Base-by-base conservation (phyloP, 2,329 filamentous ascomycete species). In the Epichloe glyceriae region DNA sequence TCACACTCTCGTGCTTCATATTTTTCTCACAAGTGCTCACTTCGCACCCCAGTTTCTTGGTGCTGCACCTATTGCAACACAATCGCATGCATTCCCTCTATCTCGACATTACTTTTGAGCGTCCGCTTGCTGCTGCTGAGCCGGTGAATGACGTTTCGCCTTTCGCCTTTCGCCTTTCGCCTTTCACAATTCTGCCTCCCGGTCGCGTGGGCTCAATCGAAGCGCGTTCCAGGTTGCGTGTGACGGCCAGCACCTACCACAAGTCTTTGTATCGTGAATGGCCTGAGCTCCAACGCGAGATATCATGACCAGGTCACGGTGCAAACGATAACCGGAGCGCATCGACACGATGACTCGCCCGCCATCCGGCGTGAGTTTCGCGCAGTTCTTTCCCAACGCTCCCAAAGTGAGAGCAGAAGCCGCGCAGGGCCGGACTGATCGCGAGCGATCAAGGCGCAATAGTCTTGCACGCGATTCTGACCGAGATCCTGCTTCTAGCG, bases 321-420 rank as follows among this genome's bases (percentile, higher is more conserved):
- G 67, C 70, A 65, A 70, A 66, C 69, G 70, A 71, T 74, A 73
- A 69, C 71, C 70, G 67, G 68, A 68, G 67, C 68, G 64, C 66
- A 68, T 67, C 65, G 64, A 70, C 75, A 82, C 73, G 72, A 87
- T 86, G 85, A 87, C 87, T 81, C 87, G 86, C 74, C 80, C 83
- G 67, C 76, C 82, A 63, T 75, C 78, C 55, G 74, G 75, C 69
- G 83, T 85, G 73, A 83, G 83, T 72, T 90, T 89, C 76, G 86
- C 85, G 71, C 82, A 89, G 72, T 93, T 88, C 77, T 90, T 89
- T 70, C 86, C 85, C 60, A 81, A 84, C 65, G 86, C 85, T 64
- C 85, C 86, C 59, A 82, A 75, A 66, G 73, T 76, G 72, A 80
- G 71, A 66, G 67, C 68, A 53, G 71, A 70, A 57, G 69, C 68